phyloP scores from a whole-genome alignment of 305 asterid species.

The Fraxinus velutina region DNA sequence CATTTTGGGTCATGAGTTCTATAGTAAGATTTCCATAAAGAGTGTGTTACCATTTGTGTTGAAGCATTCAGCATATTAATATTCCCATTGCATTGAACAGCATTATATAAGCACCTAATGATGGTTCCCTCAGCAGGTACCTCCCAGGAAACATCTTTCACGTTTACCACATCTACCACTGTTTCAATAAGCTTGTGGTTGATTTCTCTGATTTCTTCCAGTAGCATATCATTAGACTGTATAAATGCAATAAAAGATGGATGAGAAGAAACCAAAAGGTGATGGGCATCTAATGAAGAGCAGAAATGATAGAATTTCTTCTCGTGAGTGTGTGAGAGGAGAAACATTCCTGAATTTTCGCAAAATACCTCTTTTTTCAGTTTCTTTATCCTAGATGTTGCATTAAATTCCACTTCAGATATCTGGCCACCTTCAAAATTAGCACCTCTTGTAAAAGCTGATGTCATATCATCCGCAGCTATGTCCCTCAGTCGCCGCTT shows the following conservation, averaged over 20 bases:
- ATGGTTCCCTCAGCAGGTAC: slow-evolving; percentile 27
- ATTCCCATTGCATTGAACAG: slow-evolving; percentile 28
- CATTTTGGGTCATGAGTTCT: neutral
- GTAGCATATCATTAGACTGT: slow-evolving; percentile 30
- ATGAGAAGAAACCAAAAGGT: neutral
- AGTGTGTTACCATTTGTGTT: slow-evolving; percentile 29
- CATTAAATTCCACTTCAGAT: slow-evolving; percentile 11
- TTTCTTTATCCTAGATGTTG: slow-evolving; percentile 24
- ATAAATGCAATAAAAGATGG: neutral
- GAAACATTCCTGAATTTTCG: neutral
- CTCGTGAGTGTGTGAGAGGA: neutral
- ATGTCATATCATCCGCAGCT: slow-evolving; percentile 10
- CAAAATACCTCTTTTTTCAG: slow-evolving; percentile 33
- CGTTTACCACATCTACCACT: slow-evolving; percentile 34
- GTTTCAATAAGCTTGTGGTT: slow-evolving; percentile 39
- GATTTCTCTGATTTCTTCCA: slow-evolving; percentile 43
- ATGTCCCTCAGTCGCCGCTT: slow-evolving; percentile 24
- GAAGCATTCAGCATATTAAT: slow-evolving; percentile 22
- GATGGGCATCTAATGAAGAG: neutral
- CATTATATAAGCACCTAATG: slow-evolving; percentile 38
- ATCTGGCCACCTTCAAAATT: neutral
- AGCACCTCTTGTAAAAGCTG: neutral
- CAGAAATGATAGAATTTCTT: neutral
- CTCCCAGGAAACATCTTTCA: slow-evolving; percentile 18
- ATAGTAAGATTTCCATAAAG: neutral